Percentiles rank a stretch among this genome's conserved stretches.
Conservation (phyloP, 1,139 yeast species). For the Protomyces inouyei region DNA sequence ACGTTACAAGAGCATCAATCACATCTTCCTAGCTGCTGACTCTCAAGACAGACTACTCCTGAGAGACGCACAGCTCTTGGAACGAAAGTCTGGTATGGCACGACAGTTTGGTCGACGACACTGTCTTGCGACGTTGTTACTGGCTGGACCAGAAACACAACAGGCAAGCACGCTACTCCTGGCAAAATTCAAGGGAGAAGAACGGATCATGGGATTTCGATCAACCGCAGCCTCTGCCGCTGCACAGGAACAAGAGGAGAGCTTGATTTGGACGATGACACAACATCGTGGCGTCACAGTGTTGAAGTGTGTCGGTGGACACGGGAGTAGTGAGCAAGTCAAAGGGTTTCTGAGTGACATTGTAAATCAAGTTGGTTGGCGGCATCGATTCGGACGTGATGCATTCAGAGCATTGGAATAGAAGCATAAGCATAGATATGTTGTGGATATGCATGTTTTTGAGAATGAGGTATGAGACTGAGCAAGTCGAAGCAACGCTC, state of each 20-base stretch:
- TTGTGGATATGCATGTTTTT: neutral
- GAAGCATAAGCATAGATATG: neutral
- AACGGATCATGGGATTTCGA: constrained; percentile 9
- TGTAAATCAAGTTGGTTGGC: constrained; percentile 8
- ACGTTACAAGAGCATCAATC: constrained; percentile 15
- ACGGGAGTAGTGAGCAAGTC: constrained; percentile 10
- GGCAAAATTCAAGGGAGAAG: constrained; percentile 9
- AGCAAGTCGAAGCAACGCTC: neutral
- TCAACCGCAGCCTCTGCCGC: neutral
- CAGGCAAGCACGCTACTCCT: neutral
- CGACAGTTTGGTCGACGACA: constrained; percentile 4
- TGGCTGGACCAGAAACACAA: constrained; percentile 6
- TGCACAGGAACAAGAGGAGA: neutral
- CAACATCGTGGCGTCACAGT: constrained; percentile 18
- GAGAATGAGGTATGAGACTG: neutral
- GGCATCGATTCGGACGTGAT: constrained; percentile 13
- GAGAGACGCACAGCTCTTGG: constrained; percentile 13
- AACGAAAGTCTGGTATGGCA: neutral
- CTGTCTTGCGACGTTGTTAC: constrained; percentile 18
- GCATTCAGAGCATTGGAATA: constrained; percentile 20
- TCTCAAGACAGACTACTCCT: neutral
- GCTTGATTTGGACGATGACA: constrained; percentile 15
- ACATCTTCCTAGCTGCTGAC: neutral
- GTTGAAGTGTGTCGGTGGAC: constrained; percentile 6
- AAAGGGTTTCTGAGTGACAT: constrained; percentile 4